Evolutionary conservation across 495 filamentous ascomycete genomes (phyloP), one percentile per base, ranked within the genome.

Genomic region (Talaromyces liani): DNA sequence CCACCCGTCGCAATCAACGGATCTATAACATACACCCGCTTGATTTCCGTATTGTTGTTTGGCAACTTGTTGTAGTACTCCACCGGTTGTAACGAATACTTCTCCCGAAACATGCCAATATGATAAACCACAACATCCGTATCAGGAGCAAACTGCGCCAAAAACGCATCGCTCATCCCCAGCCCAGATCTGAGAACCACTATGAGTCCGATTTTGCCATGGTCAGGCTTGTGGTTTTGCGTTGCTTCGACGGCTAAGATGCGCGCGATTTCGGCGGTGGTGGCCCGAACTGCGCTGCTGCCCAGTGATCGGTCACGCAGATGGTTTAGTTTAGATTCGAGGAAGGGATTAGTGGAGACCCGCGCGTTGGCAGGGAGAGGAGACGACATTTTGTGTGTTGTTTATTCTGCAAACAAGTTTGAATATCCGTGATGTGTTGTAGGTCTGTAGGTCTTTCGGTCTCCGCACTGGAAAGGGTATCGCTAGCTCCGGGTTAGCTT

Each of bases 1-100:
- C 91, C 91, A 8, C 92, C 92, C 0, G 92, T 97, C 2, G 92
- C 92, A 69, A 97, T 92, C 61, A 97, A 84, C 7, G 92, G 92
- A 75, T 97, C 92, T 3, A 96, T 80, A 34, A 97, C 77, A 69
- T 93, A 86, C 10, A 91, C 90, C 31, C 67, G 64, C 24, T 68
- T 71, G 24, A 74, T 71, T 20, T 62, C 62, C 7, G 92, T 76
- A 29, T 83, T 82, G 6, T 76, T 78, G n/a, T 69, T 60, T 7
- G 92, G 92, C 4, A 97, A 87, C 73, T 96, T 96, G 76, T 85
- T 97, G 80, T 97, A 97, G 80, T 97, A 97, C 75, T 97, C 92
- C 39, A 97, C 91, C 0, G 92, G 91, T 41, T 87, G 82, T 8
- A 96, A 84, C 8, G 89, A 90, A 36, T 80, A 82, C 41, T 90